phyloP scores from a whole-genome alignment of 2,329 filamentous ascomycete genomes.

The Diaporthe ilicicola region DNA sequence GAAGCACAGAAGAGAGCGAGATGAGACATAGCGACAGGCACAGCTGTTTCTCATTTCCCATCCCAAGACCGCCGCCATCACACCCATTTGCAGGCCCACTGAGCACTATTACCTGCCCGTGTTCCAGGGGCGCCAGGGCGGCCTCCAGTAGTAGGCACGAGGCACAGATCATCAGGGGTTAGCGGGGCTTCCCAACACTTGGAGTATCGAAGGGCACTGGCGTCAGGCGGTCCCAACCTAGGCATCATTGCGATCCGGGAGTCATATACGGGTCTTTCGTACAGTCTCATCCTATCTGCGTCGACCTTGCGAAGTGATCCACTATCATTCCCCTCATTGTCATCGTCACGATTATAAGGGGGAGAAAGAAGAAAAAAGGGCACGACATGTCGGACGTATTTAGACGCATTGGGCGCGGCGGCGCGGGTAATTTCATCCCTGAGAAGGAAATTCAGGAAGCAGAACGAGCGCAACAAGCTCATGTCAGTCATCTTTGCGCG shows the following conservation, averaged over 20 bases:
- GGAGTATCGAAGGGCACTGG: conserved; percentile 12
- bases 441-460: conserved; percentile 60
- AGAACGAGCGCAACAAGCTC: conserved; percentile 39
- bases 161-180: conserved; percentile 23
- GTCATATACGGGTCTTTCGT: conserved; percentile 30
- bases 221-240: conserved; percentile 30
- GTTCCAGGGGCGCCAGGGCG: not conserved
- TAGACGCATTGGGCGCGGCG: conserved; percentile 66
- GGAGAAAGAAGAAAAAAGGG: not conserved
- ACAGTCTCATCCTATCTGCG: conserved; percentile 5
- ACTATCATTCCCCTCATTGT: conserved; percentile 4
- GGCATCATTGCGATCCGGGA: conserved; percentile 32
- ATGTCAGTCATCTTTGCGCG: conserved; percentile 26
- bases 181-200: conserved; percentile 19
- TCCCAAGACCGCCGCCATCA: conserved; percentile 3
- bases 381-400: conserved; percentile 51
- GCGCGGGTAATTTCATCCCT: conserved; percentile 69
- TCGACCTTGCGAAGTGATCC: not conserved
- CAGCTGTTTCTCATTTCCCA: not conserved
- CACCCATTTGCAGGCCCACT: not conserved
- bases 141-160: conserved; percentile 6
- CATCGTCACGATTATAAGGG: not conserved
- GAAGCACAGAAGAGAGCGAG: not conserved
- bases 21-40: not conserved
- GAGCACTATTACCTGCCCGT: not conserved